A percentile compares a stretch with the other conserved stretches of the same genome.
These are phyloP conservation scores for Phylloporus sp. DNA, from an alignment of 768 basidiomycete species.

Conservation along the genomic window DNA sequence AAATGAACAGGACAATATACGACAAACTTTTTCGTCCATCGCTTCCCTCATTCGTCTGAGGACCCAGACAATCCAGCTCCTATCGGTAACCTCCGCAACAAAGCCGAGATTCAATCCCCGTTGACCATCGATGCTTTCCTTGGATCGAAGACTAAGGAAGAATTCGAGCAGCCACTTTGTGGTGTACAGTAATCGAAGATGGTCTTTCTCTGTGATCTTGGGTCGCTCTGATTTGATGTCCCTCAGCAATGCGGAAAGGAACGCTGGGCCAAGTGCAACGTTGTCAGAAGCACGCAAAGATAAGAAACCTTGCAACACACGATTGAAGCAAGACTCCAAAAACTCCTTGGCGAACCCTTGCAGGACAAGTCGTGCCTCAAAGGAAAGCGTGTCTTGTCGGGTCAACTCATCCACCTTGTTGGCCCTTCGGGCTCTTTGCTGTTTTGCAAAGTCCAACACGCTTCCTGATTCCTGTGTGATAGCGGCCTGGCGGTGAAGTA, in stretches of 20 bases:
- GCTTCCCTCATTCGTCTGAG: conserved; percentile 84
- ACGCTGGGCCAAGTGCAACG: conserved; percentile 49
- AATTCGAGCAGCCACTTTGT: conserved; percentile 92
- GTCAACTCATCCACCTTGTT: conserved; percentile 64
- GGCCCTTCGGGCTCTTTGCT: conserved; percentile 54
- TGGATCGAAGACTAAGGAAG: conserved; percentile 56
- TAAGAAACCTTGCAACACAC: conserved; percentile 44
- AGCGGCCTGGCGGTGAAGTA: conserved; percentile 85
- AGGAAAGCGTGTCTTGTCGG: conserved; percentile 61
- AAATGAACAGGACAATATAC: conserved; percentile 3
- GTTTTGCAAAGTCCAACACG: conserved; percentile 70
- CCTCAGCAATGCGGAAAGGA: conserved; percentile 79
- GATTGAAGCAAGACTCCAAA: conserved; percentile 82
- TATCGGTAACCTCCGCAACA: conserved; percentile 82
- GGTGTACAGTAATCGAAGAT: conserved; percentile 82
- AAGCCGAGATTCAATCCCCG: conserved; percentile 63
- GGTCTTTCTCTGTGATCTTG: conserved; percentile 93
- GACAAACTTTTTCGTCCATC: conserved; percentile 82
- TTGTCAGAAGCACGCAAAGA: conserved; percentile 15
- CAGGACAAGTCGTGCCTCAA: conserved; percentile 61
- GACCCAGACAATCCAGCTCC: conserved; percentile 87
- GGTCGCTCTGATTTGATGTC: conserved; percentile 91
- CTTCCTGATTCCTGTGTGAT: conserved; percentile 63
- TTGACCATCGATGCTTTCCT: conserved; percentile 32
- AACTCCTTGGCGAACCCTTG: conserved; percentile 71